phyloP scores from a whole-genome alignment of 2,329 filamentous ascomycete species.

The Aspergillus tamarii region DNA sequence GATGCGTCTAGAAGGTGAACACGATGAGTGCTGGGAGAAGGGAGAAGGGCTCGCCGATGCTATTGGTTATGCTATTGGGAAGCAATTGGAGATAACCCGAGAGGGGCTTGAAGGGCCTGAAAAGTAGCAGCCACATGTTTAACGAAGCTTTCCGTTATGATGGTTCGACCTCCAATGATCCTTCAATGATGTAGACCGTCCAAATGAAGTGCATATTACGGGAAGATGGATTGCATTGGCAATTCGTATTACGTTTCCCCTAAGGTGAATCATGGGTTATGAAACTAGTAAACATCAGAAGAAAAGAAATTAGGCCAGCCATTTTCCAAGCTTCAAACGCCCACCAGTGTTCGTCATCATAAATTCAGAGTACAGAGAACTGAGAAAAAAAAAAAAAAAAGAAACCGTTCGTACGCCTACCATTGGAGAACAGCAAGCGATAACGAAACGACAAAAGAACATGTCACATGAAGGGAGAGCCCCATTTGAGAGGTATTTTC shows the following conservation, averaged over 20 bases:
- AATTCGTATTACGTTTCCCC: not conserved
- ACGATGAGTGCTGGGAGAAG: constrained; percentile 48
- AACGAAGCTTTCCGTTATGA: not conserved
- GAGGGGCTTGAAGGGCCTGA: not conserved
- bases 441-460: constrained; percentile 5
- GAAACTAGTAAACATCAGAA: constrained; percentile 30
- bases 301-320: constrained; percentile 26
- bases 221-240: not conserved
- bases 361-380: constrained; percentile 34
- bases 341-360: constrained; percentile 28
- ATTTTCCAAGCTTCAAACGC: constrained; percentile 31
- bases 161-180: not conserved
- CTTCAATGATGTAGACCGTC: not conserved
- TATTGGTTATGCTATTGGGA: constrained; percentile 36
- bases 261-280: constrained; percentile 8
- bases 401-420: constrained; percentile 32
- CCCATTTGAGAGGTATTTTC: not conserved
- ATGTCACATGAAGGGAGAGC: constrained; percentile 7
- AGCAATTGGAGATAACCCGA: constrained; percentile 24
- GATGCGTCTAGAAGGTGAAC: constrained; percentile 42
- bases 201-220: not conserved
- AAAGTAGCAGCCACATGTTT: not conserved
- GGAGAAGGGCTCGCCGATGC: constrained; percentile 45
- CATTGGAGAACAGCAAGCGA: constrained; percentile 13
- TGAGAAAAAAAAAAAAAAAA: constrained; percentile 20